These are phyloP conservation scores for Tuber melanosporum DNA, from an alignment of 495 filamentous ascomycete genomes.

Conservation along the genomic window DNA sequence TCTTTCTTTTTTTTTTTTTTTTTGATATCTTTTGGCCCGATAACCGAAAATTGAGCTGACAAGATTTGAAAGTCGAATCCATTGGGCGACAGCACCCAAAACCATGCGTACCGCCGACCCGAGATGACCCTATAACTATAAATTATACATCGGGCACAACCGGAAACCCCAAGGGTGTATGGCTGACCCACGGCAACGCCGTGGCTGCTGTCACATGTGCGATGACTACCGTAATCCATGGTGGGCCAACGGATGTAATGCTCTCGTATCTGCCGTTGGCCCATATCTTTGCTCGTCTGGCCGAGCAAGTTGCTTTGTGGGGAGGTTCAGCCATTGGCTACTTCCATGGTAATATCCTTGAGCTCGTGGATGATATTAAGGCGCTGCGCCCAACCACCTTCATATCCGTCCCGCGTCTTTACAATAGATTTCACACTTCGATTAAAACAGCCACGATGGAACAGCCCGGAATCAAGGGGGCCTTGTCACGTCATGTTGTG, in stretches of 20 bases:
- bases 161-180: slow-evolving; percentile 86
- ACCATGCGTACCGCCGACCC: slow-evolving; percentile 60
- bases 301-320: slow-evolving; percentile 69
- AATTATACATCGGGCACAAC: slow-evolving; percentile 98
- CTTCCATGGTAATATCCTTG: slow-evolving; percentile 86
- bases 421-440: slow-evolving; percentile 78
- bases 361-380: slow-evolving; percentile 88
- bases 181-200: slow-evolving; percentile 75
- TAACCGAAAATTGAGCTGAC: background rate
- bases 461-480: slow-evolving; percentile 71
- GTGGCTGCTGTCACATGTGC: slow-evolving; percentile 62
- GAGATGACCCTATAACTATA: slow-evolving; percentile 79
- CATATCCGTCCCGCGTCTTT: slow-evolving; percentile 84
- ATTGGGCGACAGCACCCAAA: slow-evolving; percentile 63
- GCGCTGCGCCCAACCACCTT: slow-evolving; percentile 73
- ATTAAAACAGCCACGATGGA: slow-evolving; percentile 73
- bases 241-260: slow-evolving; percentile 53
- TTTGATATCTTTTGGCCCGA: background rate
- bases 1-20: background rate
- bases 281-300: slow-evolving; percentile 83
- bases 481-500: slow-evolving; percentile 72
- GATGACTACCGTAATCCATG: slow-evolving; percentile 49
- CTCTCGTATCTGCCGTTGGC: slow-evolving; percentile 90
- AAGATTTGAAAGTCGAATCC: slow-evolving; percentile 53
- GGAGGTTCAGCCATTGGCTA: slow-evolving; percentile 76